Base-by-base conservation (phyloP, 1,284 basidiomycete species). In the Malassezia sympodialis region DNA sequence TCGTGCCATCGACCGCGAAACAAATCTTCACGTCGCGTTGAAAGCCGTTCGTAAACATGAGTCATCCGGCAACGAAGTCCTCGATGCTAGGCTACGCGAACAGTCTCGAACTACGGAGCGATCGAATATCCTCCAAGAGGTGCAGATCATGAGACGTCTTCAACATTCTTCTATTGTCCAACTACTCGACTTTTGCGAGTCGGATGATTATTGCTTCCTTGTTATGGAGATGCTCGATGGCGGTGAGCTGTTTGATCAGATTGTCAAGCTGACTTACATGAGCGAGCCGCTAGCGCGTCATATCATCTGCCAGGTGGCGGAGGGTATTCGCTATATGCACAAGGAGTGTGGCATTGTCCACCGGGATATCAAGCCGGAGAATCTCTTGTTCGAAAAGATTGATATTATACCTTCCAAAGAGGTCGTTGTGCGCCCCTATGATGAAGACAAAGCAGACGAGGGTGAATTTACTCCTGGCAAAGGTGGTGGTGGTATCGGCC, bases 241-340 rank as follows among this genome's bases (percentile, higher is more conserved):
- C 58, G 94, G 94, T 65, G 94, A 99, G 76, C 81, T 99, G 1
- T 99, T 99, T 79, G 93, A 98, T 76, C 94, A 98, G 76, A 99
- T 98, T 68, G 94, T 98, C 77, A 96, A 96, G 76, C 82, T 98
- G 62, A 99, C 94, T 1, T 99, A 98, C 78, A 96, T 99, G 75
- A 90, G 87, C 75, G 94, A 99, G 37, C 52, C 61, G 5, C 57
- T 75, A 14, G 59, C 71, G 3, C 59, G 93, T 10, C 94, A 98
- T 76, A 91, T 98, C 72, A 96, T 99, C 63, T 78, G 94, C 2
- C 94, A 99, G 77, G 94, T 98, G 26, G 94, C 94, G 0, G 81
- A 90, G 27, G 94, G 88, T 21, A 96, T 99, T 46, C 83, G 87
- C 41, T 90, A 98, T 76, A 81, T 99, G 14, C 94, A 99, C 75